Evolutionary conservation across 768 basidiomycete genomes (phyloP).

Genomic region (Paxillus rubicundulus): DNA sequence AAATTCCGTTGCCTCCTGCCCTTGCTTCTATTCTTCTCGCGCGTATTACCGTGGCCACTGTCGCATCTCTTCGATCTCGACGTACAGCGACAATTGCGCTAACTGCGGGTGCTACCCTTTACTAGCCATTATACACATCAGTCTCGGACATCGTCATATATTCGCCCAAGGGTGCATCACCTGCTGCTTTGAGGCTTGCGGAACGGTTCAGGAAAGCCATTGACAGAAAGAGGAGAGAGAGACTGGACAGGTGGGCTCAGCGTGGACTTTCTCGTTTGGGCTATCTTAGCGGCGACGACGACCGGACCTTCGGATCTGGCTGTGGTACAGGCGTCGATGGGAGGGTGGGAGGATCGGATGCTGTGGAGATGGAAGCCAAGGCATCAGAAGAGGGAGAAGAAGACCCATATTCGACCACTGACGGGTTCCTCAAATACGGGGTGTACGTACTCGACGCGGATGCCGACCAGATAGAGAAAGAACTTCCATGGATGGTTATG

Average conservation of each 20-base stretch:
- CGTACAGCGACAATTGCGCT: too few species aligned
- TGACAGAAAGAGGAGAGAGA: slow-evolving; percentile 53
- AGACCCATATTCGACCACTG: slow-evolving; percentile 21
- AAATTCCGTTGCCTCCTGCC: not conserved
- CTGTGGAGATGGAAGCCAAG: not conserved
- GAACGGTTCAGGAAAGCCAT: slow-evolving; percentile 65
- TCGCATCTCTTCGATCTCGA: too few species aligned
- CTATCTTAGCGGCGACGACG: too few species aligned
- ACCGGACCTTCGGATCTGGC: not conserved
- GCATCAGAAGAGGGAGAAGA: slow-evolving; percentile 8
- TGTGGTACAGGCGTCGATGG: not conserved
- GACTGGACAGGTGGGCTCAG: slow-evolving; percentile 29
- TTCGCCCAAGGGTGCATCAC: slow-evolving; percentile 62
- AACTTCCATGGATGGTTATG: slow-evolving; percentile 28
- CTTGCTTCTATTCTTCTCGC: not conserved
- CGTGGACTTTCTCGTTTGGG: slow-evolving; percentile 5
- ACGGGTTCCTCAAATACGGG: slow-evolving; percentile 31
- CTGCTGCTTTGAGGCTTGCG: slow-evolving; percentile 58
- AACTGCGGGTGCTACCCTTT: slow-evolving; percentile 4
- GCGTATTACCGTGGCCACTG: not conserved
- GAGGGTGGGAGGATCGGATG: not conserved
- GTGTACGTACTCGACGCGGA: slow-evolving; percentile 32
- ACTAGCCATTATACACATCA: slow-evolving; percentile 78
- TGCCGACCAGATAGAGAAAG: slow-evolving; percentile 24
- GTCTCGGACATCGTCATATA: slow-evolving; percentile 90